Conservation (phyloP, 345 rosid species). For the Theobroma cacao region DNA sequence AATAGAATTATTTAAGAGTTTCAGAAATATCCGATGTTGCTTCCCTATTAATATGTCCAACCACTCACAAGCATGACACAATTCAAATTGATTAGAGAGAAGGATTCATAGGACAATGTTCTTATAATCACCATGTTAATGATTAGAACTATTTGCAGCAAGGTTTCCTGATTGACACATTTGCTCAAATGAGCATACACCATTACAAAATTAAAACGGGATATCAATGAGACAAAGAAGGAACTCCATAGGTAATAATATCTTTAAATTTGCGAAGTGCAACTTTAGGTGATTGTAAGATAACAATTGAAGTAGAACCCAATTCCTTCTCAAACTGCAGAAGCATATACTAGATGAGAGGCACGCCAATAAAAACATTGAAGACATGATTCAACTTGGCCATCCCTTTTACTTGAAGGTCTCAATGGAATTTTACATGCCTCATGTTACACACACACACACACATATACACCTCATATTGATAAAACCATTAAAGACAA, state of each 20-base stretch:
- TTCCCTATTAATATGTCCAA: neutral
- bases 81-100: neutral
- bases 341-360: neutral
- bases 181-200: neutral
- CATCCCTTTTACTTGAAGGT: neutral
- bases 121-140: neutral
- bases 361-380: neutral
- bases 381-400: neutral
- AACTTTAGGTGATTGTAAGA: neutral
- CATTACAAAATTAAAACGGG: neutral
- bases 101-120: neutral
- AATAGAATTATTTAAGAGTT: neutral
- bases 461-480: neutral
- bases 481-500: neutral
- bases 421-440: neutral
- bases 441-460: neutral
- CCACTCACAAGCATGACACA: neutral
- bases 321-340: neutral
- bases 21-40: neutral
- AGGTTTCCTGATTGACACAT: neutral
- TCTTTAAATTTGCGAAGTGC: neutral
- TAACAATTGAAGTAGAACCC: neutral
- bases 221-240: neutral
- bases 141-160: neutral
- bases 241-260: neutral